Conservation (phyloP, 1,284 basidiomycete genomes). For the Ceratobasidium sp. region DNA sequence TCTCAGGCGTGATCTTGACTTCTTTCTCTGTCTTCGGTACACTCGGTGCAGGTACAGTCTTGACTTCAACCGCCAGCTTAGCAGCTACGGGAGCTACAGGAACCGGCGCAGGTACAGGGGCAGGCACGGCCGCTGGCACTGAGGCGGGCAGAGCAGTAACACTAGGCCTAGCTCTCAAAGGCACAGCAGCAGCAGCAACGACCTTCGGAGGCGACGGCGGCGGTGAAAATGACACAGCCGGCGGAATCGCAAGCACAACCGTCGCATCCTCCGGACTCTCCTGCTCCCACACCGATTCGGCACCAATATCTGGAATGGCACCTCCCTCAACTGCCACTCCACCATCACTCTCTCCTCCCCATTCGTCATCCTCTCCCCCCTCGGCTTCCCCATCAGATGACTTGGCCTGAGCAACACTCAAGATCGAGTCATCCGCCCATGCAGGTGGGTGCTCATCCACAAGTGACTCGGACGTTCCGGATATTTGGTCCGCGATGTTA, state of each 20-base stretch:
- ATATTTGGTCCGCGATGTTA: conserved; percentile 19
- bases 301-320: neutral
- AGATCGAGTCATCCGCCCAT: conserved; percentile 39
- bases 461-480: conserved; percentile 9
- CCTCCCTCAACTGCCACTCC: neutral
- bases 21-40: neutral
- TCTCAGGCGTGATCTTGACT: conserved; percentile 31
- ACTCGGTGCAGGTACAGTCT: conserved; percentile 1
- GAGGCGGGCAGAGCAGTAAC: no score
- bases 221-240: conserved; percentile 18
- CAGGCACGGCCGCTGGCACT: no score
- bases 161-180: conserved; percentile 9
- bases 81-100: neutral
- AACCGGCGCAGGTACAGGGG: neutral
- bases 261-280: conserved; percentile 21
- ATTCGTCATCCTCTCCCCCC: neutral
- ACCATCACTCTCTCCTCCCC: no score
- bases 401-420: neutral
- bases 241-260: conserved; percentile 34
- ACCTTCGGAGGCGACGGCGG: conserved; percentile 27
- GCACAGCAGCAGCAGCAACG: neutral
- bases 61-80: conserved; percentile 13
- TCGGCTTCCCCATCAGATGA: neutral
- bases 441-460: conserved; percentile 30
- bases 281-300: conserved; percentile 27